Percentiles rank a stretch among this genome's conserved stretches.
phyloP scores from a whole-genome alignment of 768 basidiomycete genomes.

The Omphalotus guepiniiformis region DNA sequence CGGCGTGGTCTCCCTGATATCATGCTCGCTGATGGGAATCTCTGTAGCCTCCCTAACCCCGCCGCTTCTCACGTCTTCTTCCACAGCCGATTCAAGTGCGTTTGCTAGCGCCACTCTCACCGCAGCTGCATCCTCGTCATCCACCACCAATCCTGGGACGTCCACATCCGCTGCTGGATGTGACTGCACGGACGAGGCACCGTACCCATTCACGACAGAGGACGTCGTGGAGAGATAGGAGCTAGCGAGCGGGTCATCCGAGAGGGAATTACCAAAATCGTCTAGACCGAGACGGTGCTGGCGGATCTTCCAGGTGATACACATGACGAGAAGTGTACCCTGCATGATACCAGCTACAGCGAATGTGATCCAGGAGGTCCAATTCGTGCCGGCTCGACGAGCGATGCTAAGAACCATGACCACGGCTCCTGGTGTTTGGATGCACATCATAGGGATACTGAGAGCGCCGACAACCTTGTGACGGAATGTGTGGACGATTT shows the following conservation, averaged over 20 bases:
- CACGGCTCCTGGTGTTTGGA: slow-evolving; percentile 87
- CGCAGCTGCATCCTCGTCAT: slow-evolving; percentile 16
- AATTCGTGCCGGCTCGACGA: slow-evolving; percentile 75
- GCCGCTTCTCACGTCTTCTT: slow-evolving; percentile 17
- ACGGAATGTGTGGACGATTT: slow-evolving; percentile 75
- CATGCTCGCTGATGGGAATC: not conserved
- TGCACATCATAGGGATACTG: slow-evolving; percentile 93
- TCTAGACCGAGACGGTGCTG: slow-evolving; percentile 75
- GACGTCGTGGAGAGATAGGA: slow-evolving; percentile 1
- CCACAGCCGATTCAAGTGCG: slow-evolving; percentile 19
- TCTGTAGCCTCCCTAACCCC: slow-evolving; percentile 9
- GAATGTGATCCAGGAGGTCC: slow-evolving; percentile 85
- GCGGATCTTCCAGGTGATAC: slow-evolving; percentile 77
- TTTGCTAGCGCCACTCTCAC: slow-evolving; percentile 17
- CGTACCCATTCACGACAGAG: not conserved
- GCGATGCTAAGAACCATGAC: slow-evolving; percentile 86
- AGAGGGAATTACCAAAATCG: slow-evolving; percentile 73
- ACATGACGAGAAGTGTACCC: slow-evolving; percentile 76
- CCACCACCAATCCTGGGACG: slow-evolving; percentile 19
- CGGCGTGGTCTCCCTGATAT: not conserved
- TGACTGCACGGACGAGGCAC: not conserved
- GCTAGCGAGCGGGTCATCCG: not conserved
- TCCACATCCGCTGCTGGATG: slow-evolving; percentile 11
- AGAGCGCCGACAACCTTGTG: slow-evolving; percentile 85
- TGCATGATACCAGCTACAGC: slow-evolving; percentile 85